These are phyloP conservation scores for Coemansia aciculifera DNA, from an alignment of 192 early-diverging fungal genomes.

Conservation along the genomic window DNA sequence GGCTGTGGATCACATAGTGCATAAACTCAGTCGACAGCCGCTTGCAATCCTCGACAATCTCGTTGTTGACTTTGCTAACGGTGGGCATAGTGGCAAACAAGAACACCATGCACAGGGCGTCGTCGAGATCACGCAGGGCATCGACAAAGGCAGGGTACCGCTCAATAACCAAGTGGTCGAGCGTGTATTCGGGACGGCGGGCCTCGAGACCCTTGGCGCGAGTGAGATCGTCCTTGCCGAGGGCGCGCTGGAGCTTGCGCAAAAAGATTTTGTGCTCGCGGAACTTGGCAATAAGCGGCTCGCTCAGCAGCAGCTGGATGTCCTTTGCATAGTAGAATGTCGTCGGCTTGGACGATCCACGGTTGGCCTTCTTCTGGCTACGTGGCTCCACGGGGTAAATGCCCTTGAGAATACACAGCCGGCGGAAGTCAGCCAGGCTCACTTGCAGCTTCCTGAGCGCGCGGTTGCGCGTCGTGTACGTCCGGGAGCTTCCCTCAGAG, in stretches of 20 bases:
- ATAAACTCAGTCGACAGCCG: constrained; percentile 90
- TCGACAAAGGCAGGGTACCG: constrained; percentile 93
- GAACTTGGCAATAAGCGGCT: constrained; percentile 90
- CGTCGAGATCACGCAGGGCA: constrained; percentile 93
- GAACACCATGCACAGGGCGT: constrained; percentile 96
- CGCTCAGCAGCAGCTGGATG: constrained; percentile 91
- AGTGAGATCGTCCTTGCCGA: constrained; percentile 78
- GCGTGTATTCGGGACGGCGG: constrained; percentile 78
- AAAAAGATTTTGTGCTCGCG: constrained; percentile 88
- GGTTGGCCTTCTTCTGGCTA: constrained; percentile 91
- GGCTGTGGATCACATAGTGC: constrained; percentile 81
- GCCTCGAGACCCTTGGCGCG: constrained; percentile 75
- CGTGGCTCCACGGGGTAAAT: constrained; percentile 96
- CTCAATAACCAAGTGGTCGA: constrained; percentile 95
- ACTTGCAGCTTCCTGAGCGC: constrained; percentile 95
- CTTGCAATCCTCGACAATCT: constrained; percentile 74
- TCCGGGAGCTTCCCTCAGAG: constrained; percentile 81
- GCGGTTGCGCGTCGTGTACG: constrained; percentile 87
- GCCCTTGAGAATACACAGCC: constrained; percentile 97
- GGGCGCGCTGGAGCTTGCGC: constrained; percentile 83
- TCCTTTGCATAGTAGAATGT: constrained; percentile 95
- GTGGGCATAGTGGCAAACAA: constrained; percentile 90
- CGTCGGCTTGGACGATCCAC: constrained; percentile 86
- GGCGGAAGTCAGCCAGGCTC: constrained; percentile 90
- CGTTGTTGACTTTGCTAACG: constrained; percentile 59